phyloP scores from a whole-genome alignment of 2,329 filamentous ascomycete species.

The Coniochaeta hoffmannii region DNA sequence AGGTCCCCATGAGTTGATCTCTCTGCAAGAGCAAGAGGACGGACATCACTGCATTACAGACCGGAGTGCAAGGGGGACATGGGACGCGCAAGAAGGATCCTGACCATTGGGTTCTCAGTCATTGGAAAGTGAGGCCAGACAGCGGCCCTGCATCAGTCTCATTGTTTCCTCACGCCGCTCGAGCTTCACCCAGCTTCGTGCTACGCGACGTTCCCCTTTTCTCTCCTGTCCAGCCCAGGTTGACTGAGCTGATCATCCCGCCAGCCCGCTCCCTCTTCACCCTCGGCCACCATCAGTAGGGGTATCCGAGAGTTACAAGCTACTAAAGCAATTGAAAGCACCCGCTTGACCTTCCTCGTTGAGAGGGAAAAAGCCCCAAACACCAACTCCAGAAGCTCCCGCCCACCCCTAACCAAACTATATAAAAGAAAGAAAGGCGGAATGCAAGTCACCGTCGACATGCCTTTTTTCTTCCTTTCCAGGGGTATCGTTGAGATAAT shows the following conservation, averaged over 20 bases:
- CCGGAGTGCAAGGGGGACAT: no score
- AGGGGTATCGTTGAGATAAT: constrained; percentile 30
- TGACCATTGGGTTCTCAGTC: no score
- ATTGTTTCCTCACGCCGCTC: no score
- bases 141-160: no score
- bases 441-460: constrained; percentile 2
- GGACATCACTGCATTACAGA: no score
- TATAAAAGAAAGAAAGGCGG: not conserved
- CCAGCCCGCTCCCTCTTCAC: not conserved
- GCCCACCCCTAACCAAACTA: not conserved
- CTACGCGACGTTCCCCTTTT: not conserved
- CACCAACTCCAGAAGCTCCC: constrained; percentile 4
- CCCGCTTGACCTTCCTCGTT: not conserved
- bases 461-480: constrained; percentile 12
- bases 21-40: no score
- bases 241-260: not conserved
- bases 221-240: not conserved
- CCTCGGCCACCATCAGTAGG: not conserved
- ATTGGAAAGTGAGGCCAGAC: no score
- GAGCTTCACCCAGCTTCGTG: not conserved
- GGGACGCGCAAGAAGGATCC: no score
- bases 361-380: not conserved
- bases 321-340: constrained; percentile 2
- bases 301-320: no score
- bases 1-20: no score